These are phyloP conservation scores for Recurvomyces mirabilis DNA, from an alignment of 495 filamentous ascomycete genomes.

Conservation along the genomic window DNA sequence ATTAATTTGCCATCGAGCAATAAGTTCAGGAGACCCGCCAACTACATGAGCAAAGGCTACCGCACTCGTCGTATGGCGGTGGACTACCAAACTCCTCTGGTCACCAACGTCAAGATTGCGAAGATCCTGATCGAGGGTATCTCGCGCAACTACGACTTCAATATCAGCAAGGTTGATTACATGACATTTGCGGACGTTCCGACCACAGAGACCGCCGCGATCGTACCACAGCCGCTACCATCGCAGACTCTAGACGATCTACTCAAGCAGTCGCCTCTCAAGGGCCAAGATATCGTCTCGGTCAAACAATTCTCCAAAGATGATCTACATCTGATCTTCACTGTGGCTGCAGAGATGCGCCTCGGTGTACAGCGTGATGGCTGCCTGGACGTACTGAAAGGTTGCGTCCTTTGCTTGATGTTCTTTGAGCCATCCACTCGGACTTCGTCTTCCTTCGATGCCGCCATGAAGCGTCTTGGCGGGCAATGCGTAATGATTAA, in stretches of 20 bases:
- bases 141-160: conserved; percentile 71
- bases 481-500: conserved; percentile 69
- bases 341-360: conserved; percentile 92
- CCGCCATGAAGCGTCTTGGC: conserved; percentile 94
- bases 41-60: conserved; percentile 97
- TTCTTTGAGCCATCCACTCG: conserved; percentile 97
- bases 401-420: conserved; percentile 74
- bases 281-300: conserved; percentile 72
- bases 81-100: conserved; percentile 92
- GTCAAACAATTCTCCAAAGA: conserved; percentile 77
- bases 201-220: conserved; percentile 9
- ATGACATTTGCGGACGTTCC: conserved; percentile 50
- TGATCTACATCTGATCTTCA: conserved; percentile 87
- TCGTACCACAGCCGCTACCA: conserved; percentile 3
- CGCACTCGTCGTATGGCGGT: conserved; percentile 93
- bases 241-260: conserved; percentile 56
- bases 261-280: conserved; percentile 71
- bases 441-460: conserved; percentile 91
- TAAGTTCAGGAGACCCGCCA: conserved; percentile 85
- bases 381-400: conserved; percentile 74
- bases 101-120: conserved; percentile 98
- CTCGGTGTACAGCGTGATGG: conserved; percentile 84
- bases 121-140: conserved; percentile 95
- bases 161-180: conserved; percentile 72
- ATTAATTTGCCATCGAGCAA: conserved; percentile 99